These are phyloP conservation scores for Penicillium silybi DNA, from an alignment of 495 filamentous ascomycete species.

Conservation along the genomic window DNA sequence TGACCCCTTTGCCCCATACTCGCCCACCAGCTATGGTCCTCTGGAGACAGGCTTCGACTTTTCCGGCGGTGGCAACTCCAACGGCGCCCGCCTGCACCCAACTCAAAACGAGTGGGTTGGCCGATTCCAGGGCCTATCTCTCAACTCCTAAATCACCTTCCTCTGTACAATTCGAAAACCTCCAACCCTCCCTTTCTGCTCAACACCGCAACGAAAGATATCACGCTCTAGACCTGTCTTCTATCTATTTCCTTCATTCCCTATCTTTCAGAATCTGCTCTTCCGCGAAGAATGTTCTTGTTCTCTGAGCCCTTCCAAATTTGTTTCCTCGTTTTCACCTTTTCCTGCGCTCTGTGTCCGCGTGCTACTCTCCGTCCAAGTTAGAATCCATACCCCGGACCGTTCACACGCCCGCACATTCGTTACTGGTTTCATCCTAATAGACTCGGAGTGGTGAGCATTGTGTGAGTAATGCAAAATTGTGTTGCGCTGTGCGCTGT, in stretches of 20 bases:
- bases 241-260: background rate
- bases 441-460: slow-evolving; percentile 6
- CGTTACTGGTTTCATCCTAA: slow-evolving; percentile 7
- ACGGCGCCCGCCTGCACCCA: slow-evolving; percentile 33
- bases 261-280: background rate
- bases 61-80: slow-evolving; percentile 17
- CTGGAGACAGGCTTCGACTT: slow-evolving; percentile 41
- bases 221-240: slow-evolving; percentile 6
- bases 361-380: slow-evolving; percentile 3
- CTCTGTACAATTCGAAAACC: background rate
- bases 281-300: slow-evolving; percentile 16
- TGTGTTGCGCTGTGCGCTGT: background rate
- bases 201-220: slow-evolving; percentile 8
- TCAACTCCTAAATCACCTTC: slow-evolving; percentile 35
- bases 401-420: slow-evolving; percentile 7
- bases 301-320: background rate
- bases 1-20: slow-evolving; percentile 38
- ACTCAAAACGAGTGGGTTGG: slow-evolving; percentile 41
- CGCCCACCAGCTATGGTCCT: slow-evolving; percentile 25
- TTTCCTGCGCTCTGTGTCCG: background rate
- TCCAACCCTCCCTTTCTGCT: background rate
- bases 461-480: slow-evolving; percentile 2
- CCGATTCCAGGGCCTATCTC: slow-evolving; percentile 50
- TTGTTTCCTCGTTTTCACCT: background rate
- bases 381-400: slow-evolving; percentile 22